These are phyloP conservation scores for Cubamyces sp. DNA, from an alignment of 768 basidiomycete species.

Conservation along the genomic window DNA sequence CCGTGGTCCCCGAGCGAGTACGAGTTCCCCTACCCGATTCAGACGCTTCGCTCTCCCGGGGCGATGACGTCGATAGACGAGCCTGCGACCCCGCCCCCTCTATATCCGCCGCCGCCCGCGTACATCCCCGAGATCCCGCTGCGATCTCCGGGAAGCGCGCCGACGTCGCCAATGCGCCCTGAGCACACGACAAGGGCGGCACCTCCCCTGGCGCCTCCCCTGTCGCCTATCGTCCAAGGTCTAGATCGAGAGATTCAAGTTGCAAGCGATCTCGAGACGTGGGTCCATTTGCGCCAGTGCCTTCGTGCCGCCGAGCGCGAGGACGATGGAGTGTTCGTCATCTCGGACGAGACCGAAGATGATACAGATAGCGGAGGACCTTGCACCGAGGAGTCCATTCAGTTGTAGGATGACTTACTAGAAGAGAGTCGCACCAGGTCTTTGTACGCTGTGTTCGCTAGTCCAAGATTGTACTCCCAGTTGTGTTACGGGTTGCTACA, in stretches of 20 bases:
- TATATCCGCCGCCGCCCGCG: constrained; percentile 31
- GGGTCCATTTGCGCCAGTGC: not conserved
- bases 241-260: constrained; percentile 6
- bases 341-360: constrained; percentile 7
- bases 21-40: constrained; percentile 20
- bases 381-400: not conserved
- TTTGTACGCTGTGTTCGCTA: too few species aligned
- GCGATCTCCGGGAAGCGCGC: constrained; percentile 14
- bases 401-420: too few species aligned
- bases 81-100: constrained; percentile 22
- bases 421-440: too few species aligned
- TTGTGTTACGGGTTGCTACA: too few species aligned
- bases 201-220: not conserved
- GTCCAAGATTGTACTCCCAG: too few species aligned
- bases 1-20: constrained; percentile 34
- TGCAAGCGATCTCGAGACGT: not conserved
- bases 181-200: not conserved
- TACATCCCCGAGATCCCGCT: constrained; percentile 29
- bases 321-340: constrained; percentile 6
- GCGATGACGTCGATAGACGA: not conserved
- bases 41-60: constrained; percentile 8
- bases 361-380: not conserved
- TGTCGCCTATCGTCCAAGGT: not conserved
- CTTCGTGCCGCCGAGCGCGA: not conserved
- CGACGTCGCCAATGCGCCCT: constrained; percentile 3